A percentile compares a stretch with the other conserved stretches of the same genome.
These are phyloP conservation scores for Zygosaccharomyces sapae DNA, from an alignment of 1,139 yeast genomes.

Conservation along the genomic window DNA sequence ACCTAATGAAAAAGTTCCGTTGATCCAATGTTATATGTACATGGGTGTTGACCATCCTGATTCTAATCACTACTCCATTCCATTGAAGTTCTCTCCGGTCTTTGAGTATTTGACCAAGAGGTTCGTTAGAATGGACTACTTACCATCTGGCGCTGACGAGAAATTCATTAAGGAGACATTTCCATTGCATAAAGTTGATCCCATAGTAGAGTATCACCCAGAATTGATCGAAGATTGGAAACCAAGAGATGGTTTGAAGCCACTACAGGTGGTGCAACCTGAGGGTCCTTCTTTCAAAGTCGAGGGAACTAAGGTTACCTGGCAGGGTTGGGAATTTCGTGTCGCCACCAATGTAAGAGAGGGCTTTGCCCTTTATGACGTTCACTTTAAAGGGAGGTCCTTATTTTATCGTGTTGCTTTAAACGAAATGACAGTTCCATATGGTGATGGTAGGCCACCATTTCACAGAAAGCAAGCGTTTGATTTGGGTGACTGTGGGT, in stretches of 20 bases:
- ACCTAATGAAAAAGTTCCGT: constrained; percentile 48
- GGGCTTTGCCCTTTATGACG: constrained; percentile 77
- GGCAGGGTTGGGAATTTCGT: constrained; percentile 92
- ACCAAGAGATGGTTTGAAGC: constrained; percentile 59
- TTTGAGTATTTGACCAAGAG: constrained; percentile 63
- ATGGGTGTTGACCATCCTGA: constrained; percentile 69
- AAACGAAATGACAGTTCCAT: constrained; percentile 90
- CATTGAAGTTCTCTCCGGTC: constrained; percentile 78
- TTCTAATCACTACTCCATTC: constrained; percentile 80
- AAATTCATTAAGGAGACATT: constrained; percentile 51
- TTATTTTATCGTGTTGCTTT: constrained; percentile 72
- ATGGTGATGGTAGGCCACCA: constrained; percentile 88
- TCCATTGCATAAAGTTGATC: constrained; percentile 54
- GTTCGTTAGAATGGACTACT: constrained; percentile 71
- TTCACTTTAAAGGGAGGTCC: constrained; percentile 76
- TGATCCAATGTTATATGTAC: constrained; percentile 75
- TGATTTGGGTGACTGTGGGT: constrained; percentile 89
- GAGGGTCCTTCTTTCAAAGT: constrained; percentile 80
- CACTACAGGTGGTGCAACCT: constrained; percentile 72
- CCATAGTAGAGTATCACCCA: constrained; percentile 67
- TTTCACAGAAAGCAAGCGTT: constrained; percentile 90
- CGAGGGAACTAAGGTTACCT: constrained; percentile 59
- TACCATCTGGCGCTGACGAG: constrained; percentile 70
- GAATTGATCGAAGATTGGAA: constrained; percentile 58
- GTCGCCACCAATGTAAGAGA: constrained; percentile 75